These are phyloP conservation scores for Multifurca ochricompacta DNA, from an alignment of 768 basidiomycete genomes.

Conservation along the genomic window DNA sequence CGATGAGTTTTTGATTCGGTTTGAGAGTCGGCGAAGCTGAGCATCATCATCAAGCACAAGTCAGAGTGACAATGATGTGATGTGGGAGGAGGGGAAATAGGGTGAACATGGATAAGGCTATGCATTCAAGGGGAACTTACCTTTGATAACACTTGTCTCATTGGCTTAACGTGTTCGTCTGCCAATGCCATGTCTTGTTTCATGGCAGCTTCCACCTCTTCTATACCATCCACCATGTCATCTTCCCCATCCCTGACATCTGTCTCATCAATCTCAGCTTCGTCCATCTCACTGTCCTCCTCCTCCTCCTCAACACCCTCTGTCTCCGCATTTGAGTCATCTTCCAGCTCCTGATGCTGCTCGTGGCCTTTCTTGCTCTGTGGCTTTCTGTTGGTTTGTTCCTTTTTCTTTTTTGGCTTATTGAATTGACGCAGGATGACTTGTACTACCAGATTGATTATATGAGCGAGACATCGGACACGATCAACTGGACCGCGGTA, in stretches of 20 bases:
- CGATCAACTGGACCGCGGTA: conserved; percentile 26
- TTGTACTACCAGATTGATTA: conserved; percentile 33
- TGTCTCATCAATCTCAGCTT: no score
- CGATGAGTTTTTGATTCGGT: conserved; percentile 25
- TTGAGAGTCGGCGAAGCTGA: conserved; percentile 5
- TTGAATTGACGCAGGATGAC: conserved; percentile 30
- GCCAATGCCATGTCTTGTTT: conserved; percentile 26
- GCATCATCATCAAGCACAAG: not conserved
- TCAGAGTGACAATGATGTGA: not conserved
- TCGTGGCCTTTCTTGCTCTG: no score
- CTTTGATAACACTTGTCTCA: conserved; percentile 29
- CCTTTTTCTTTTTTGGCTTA: conserved; percentile 17
- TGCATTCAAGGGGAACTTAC: no score
- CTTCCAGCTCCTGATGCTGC: no score
- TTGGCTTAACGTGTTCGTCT: conserved; percentile 20
- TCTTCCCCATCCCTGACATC: not conserved
- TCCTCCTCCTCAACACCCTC: no score
- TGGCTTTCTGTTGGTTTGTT: not conserved
- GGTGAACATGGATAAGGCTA: no score
- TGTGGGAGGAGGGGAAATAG: no score
- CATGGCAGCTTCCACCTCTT: conserved; percentile 19
- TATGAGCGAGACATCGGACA: conserved; percentile 33
- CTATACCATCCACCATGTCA: not conserved
- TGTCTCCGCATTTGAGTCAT: no score
- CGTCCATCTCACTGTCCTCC: no score